A percentile compares a stretch with the other conserved stretches of the same genome.
phyloP scores from a whole-genome alignment of 1,284 basidiomycete species.

The Ceratobasidium sp. region DNA sequence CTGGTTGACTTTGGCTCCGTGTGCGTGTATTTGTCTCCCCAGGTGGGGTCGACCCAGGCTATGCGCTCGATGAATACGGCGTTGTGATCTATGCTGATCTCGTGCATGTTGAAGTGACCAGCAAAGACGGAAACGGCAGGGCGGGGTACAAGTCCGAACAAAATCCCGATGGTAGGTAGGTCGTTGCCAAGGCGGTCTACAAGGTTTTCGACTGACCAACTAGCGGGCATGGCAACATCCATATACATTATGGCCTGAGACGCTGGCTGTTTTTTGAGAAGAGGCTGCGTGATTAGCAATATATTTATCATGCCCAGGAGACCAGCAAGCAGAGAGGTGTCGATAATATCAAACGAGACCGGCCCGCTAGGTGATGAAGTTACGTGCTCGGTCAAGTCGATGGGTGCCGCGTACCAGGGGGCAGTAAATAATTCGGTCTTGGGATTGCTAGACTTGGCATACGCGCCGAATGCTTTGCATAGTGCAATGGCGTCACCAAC shows the following conservation, averaged over 20 bases:
- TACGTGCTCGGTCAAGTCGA: conserved; percentile 1
- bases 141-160: conserved; percentile 19
- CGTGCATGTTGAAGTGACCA: conserved; percentile 2
- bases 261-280: conserved; percentile 3
- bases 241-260: conserved; percentile 24
- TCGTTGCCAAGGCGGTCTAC: background rate
- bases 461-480: conserved; percentile 31
- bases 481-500: conserved; percentile 7
- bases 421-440: background rate
- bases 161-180: background rate
- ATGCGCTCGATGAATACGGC: background rate
- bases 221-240: background rate
- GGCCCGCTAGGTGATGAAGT: background rate
- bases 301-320: conserved; percentile 18
- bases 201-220: background rate
- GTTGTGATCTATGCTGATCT: background rate
- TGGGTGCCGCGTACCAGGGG: background rate
- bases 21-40: conserved; percentile 13
- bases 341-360: conserved; percentile 26
- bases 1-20: background rate
- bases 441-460: conserved; percentile 20
- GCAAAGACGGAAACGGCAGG: background rate
- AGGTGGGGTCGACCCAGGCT: conserved; percentile 23
- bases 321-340: conserved; percentile 15
- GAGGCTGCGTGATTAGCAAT: background rate